Evolutionary conservation across 306 rosid genomes (phyloP).

Genomic region (Cicer bijugum): DNA sequence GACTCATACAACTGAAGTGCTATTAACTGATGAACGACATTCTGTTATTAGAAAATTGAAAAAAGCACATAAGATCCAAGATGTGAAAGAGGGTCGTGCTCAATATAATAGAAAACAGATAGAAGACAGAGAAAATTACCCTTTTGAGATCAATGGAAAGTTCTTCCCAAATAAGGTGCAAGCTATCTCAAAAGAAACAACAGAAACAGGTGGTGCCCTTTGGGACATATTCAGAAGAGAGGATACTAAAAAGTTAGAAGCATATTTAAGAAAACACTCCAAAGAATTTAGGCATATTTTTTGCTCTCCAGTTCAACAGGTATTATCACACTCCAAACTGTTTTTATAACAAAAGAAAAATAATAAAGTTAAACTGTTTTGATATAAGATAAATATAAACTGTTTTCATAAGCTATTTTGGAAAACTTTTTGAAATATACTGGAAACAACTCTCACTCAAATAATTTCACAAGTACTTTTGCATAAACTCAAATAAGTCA

Average conservation of each 20-base stretch:
- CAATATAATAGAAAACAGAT: constrained; percentile 13
- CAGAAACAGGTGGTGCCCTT: constrained; percentile 60
- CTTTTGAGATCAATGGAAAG: constrained; percentile 33
- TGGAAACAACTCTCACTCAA: too few relatives aligned
- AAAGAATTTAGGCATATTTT: constrained; percentile 70
- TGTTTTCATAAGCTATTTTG: too few relatives aligned
- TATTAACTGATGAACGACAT: constrained; percentile 45
- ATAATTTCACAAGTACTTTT: too few relatives aligned
- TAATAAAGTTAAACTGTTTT: too few relatives aligned
- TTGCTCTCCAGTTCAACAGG: constrained; percentile 62
- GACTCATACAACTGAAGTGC: constrained; percentile 66
- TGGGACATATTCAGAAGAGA: constrained; percentile 83
- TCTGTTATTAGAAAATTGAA: constrained; percentile 52
- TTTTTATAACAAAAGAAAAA: too few relatives aligned
- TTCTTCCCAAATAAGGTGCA: constrained; percentile 19
- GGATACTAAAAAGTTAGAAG: constrained; percentile 64
- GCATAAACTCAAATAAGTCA: too few relatives aligned
- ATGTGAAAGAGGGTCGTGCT: constrained; percentile 36
- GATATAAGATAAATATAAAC: too few relatives aligned
- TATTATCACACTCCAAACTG: constrained; percentile 11
- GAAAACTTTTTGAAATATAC: too few relatives aligned
- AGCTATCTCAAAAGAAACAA: constrained; percentile 26
- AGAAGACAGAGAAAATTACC: constrained; percentile 4
- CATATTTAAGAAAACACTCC: constrained; percentile 59
- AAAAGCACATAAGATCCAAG: constrained; percentile 61